Conservation (phyloP, 164 flowering plant species). For the Nymphaea thermarum region DNA sequence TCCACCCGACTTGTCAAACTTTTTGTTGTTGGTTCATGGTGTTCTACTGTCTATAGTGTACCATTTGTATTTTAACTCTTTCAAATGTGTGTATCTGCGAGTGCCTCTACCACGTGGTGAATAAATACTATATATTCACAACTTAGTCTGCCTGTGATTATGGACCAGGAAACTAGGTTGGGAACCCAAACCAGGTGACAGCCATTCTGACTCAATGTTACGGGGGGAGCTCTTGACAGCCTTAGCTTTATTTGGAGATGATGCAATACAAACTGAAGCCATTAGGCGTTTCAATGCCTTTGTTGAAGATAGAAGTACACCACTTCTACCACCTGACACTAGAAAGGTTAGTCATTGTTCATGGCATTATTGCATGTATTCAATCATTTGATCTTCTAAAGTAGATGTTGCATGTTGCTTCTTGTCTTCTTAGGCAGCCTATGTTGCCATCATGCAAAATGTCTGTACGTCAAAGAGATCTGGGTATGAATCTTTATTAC, state of each 20-base stretch:
- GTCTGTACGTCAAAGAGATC: constrained; percentile 53
- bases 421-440: constrained; percentile 59
- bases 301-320: constrained; percentile 62
- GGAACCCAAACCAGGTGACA: constrained; percentile 74
- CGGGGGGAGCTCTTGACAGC: constrained; percentile 89
- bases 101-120: too few species aligned
- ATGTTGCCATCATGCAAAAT: constrained; percentile 72
- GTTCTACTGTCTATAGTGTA: too few species aligned
- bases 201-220: constrained; percentile 87
- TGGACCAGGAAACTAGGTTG: constrained; percentile 77
- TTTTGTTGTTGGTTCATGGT: too few species aligned
- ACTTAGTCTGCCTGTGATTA: constrained; percentile 1
- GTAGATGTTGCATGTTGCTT: not conserved
- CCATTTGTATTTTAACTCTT: constrained; percentile 1
- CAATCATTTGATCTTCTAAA: not conserved
- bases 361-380: not conserved
- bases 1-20: too few species aligned
- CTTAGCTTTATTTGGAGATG: constrained; percentile 70
- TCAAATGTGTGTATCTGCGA: not conserved
- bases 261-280: constrained; percentile 54
- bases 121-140: too few species aligned
- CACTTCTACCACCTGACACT: constrained; percentile 76
- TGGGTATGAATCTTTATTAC: constrained; percentile 73
- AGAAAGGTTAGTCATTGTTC: constrained; percentile 45
- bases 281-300: constrained; percentile 60